Percentiles rank a stretch among this genome's conserved stretches.
Conservation (phyloP, 805 yeast genomes). For the Kuraishia hungarica region DNA sequence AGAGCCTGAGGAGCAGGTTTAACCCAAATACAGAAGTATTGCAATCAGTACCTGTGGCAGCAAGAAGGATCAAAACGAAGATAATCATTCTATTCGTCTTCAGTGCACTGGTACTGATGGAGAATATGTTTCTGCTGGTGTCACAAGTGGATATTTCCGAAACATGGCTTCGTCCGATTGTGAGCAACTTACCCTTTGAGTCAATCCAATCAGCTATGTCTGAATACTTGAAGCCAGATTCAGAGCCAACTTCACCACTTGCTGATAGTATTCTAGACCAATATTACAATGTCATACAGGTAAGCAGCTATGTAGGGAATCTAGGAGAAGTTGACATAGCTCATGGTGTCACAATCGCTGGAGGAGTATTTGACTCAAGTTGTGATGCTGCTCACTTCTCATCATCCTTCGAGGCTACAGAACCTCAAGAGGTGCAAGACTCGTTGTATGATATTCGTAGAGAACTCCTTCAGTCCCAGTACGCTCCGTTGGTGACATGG, state of each 20-base stretch:
- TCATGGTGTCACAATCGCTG: not conserved
- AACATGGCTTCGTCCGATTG: not conserved
- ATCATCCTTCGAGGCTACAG: not conserved
- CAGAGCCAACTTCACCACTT: not conserved
- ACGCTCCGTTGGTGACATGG: slow-evolving; percentile 1
- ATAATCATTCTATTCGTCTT: too few relatives aligned
- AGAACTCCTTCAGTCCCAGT: not conserved
- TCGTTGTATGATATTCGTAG: not conserved
- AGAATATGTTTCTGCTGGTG: not conserved
- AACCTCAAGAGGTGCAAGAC: not conserved
- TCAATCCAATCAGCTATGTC: not conserved
- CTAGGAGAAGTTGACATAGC: not conserved
- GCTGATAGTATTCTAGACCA: not conserved
- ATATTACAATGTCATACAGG: not conserved
- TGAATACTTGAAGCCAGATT: not conserved
- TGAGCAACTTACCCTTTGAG: not conserved
- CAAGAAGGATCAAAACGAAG: too few relatives aligned
- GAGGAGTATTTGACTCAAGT: not conserved
- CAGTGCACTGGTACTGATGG: not conserved
- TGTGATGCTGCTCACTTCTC: not conserved
- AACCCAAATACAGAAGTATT: not conserved
- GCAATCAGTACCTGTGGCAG: not conserved
- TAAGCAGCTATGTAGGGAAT: not conserved
- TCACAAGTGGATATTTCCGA: not conserved
- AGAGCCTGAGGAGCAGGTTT: too few relatives aligned